Conservation (phyloP, 768 basidiomycete genomes). For the Tremella mesenterica region DNA sequence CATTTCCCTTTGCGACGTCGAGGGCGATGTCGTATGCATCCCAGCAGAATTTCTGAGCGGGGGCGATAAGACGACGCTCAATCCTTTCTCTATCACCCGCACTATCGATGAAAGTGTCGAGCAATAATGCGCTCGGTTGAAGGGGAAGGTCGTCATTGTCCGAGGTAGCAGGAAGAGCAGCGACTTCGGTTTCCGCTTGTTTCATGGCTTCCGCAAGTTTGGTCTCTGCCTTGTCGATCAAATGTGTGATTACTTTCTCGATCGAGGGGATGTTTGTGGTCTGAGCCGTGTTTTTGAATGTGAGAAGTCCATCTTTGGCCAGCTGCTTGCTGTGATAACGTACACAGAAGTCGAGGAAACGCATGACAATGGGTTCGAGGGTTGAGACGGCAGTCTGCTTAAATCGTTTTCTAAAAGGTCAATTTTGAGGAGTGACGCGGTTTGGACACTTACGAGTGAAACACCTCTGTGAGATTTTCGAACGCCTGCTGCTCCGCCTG, state of each 20-base stretch:
- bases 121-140: slow-evolving; percentile 82
- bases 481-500: slow-evolving; percentile 42
- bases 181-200: slow-evolving; percentile 43
- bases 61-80: slow-evolving; percentile 87
- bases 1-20: slow-evolving; percentile 93
- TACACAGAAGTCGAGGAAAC: slow-evolving; percentile 93
- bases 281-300: slow-evolving; percentile 96
- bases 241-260: slow-evolving; percentile 78
- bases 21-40: slow-evolving; percentile 93
- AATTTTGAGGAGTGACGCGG: background rate
- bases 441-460: slow-evolving; percentile 36
- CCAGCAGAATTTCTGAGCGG: slow-evolving; percentile 98
- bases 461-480: slow-evolving; percentile 41
- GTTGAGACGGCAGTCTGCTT: slow-evolving; percentile 76
- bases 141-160: slow-evolving; percentile 91
- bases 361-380: slow-evolving; percentile 89
- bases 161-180: slow-evolving; percentile 34
- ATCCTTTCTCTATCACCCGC: slow-evolving; percentile 72
- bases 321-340: slow-evolving; percentile 86
- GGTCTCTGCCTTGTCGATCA: slow-evolving; percentile 51
- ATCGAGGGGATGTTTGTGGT: slow-evolving; percentile 83
- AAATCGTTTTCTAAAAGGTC: slow-evolving; percentile 62
- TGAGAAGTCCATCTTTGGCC: slow-evolving; percentile 90
- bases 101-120: slow-evolving; percentile 68
- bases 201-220: slow-evolving; percentile 42